Evolutionary conservation across 2,329 filamentous ascomycete species (phyloP).

Genomic region (Colletotrichum sansevieriae): DNA sequence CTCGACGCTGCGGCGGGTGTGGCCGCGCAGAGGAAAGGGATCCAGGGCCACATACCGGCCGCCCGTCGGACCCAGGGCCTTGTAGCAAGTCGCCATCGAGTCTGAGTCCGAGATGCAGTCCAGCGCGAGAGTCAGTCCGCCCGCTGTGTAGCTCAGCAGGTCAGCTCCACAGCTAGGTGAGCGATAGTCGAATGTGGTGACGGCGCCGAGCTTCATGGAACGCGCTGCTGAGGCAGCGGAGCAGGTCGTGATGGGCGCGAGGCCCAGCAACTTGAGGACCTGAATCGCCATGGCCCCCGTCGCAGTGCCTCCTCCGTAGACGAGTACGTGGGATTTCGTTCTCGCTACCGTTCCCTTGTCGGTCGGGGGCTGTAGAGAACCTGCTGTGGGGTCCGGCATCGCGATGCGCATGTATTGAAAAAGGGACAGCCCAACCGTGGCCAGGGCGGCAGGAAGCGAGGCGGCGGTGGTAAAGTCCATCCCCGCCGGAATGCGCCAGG

Average conservation of each 20-base stretch:
- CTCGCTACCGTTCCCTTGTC: no score
- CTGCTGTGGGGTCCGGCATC: no score
- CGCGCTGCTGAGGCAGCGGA: conserved; percentile 56
- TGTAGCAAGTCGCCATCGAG: conserved; percentile 54
- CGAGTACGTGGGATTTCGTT: no score
- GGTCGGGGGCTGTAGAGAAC: no score
- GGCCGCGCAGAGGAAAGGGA: conserved; percentile 14
- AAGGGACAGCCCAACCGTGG: no score
- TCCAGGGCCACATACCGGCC: conserved; percentile 55
- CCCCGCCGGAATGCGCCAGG: no score
- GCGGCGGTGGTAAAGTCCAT: no score
- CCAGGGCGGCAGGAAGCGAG: no score
- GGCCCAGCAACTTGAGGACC: conserved; percentile 47
- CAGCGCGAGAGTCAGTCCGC: conserved; percentile 54
- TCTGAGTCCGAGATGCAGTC: conserved; percentile 57
- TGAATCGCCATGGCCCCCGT: no score
- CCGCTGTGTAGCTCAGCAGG: conserved; percentile 54
- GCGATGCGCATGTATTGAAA: no score
- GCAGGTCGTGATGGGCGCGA: conserved; percentile 58
- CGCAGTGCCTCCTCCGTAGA: no score
- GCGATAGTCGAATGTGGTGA: conserved; percentile 60
- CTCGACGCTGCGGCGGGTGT: conserved; percentile 16
- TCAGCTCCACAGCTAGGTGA: conserved; percentile 50
- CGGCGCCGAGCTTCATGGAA: conserved; percentile 58
- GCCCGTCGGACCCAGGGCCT: conserved; percentile 52